phyloP scores from a whole-genome alignment of 331 rosid genomes.

The Spiraea crenata region DNA sequence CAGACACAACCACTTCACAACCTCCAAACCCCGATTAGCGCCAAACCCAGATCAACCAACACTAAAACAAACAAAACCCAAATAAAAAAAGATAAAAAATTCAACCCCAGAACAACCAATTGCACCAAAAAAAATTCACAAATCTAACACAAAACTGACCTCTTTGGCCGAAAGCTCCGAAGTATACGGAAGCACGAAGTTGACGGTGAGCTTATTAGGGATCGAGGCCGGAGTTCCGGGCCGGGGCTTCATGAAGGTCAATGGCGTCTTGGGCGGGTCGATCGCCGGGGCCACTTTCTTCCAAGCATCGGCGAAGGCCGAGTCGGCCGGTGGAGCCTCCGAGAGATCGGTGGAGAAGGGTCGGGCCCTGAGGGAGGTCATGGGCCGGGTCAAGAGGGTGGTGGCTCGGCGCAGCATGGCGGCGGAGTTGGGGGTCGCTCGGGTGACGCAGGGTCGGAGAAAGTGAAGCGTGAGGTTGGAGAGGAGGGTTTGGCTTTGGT shows the following conservation, averaged over 20 bases:
- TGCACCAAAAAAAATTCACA: neutral
- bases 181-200: slow-evolving; percentile 84
- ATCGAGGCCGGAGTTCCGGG: slow-evolving; percentile 63
- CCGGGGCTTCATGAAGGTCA: slow-evolving; percentile 65
- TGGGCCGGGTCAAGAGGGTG: slow-evolving; percentile 44
- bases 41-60: neutral
- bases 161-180: slow-evolving; percentile 80
- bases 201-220: slow-evolving; percentile 84
- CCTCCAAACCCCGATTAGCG: neutral
- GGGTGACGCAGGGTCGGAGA: slow-evolving; percentile 97
- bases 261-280: slow-evolving; percentile 81
- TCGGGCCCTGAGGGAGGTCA: slow-evolving; percentile 41
- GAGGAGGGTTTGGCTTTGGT: neutral
- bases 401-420: slow-evolving; percentile 82
- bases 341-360: slow-evolving; percentile 64
- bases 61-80: neutral
- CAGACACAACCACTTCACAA: neutral
- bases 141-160: slow-evolving; percentile 36
- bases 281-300: slow-evolving; percentile 57
- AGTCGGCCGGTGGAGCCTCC: slow-evolving; percentile 24
- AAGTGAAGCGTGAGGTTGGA: neutral
- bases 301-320: slow-evolving; percentile 65
- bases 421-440: slow-evolving; percentile 60
- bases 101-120: neutral
- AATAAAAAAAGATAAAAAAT: neutral